Conservation (phyloP, 2,329 filamentous ascomycete species). For the Zymoseptoria pseudotritici region DNA sequence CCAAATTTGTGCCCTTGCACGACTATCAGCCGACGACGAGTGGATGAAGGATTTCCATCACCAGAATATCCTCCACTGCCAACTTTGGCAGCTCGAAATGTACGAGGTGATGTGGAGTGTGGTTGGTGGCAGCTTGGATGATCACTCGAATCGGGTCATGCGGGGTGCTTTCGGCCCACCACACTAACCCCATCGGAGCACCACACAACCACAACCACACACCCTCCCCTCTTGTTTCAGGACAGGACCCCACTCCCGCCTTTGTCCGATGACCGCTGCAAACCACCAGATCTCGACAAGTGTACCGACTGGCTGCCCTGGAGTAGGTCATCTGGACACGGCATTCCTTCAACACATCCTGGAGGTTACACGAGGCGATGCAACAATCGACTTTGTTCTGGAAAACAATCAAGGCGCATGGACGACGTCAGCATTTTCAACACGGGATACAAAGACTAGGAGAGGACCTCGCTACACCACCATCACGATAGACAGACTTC, state of each 20-base stretch:
- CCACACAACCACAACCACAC: slow-evolving; percentile 16
- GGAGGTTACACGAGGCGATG: background rate
- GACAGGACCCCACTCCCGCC: slow-evolving; percentile 10
- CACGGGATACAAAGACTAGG: background rate
- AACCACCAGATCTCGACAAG: slow-evolving; percentile 12
- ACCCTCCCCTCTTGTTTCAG: slow-evolving; percentile 6
- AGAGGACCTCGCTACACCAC: background rate
- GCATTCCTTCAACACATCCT: background rate
- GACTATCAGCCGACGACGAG: slow-evolving; percentile 27
- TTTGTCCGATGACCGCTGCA: slow-evolving; percentile 18
- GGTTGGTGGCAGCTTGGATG: background rate
- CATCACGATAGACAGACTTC: slow-evolving; percentile 15
- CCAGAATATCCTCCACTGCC: slow-evolving; percentile 4
- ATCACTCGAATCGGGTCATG: slow-evolving; percentile 2
- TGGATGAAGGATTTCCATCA: slow-evolving; percentile 16
- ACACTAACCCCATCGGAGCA: slow-evolving; percentile 7
- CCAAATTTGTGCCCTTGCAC: slow-evolving; percentile 29
- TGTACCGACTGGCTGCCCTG: slow-evolving; percentile 10
- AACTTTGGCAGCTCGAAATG: slow-evolving; percentile 4
- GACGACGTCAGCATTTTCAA: slow-evolving; percentile 8
- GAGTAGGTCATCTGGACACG: background rate
- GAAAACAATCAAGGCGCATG: background rate
- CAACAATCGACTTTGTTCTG: background rate
- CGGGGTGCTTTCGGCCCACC: background rate
- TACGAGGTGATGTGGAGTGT: background rate